Percentiles rank a stretch among this genome's conserved stretches.
Conservation (phyloP, 1,284 basidiomycete genomes). For the Microbotryum saponariae region DNA sequence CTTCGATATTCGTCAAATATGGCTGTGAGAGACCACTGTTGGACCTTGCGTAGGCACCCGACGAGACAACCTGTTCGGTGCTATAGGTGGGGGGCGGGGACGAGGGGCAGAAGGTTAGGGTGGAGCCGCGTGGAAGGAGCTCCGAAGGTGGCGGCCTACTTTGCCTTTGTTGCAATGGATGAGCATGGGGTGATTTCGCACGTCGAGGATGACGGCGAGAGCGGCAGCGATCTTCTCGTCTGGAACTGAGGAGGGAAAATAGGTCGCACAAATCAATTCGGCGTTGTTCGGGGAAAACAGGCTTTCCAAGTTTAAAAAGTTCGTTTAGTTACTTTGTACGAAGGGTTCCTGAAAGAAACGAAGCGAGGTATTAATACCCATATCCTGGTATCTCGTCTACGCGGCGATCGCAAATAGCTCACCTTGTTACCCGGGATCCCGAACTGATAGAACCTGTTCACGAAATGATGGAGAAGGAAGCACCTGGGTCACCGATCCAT, state of each 20-base stretch:
- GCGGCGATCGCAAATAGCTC: slow-evolving; percentile 6
- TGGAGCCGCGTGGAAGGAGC: not conserved
- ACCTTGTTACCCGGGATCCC: slow-evolving; percentile 53
- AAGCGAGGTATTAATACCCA: not conserved
- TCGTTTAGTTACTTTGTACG: slow-evolving; percentile 40
- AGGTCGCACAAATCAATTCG: not conserved
- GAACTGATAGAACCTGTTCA: slow-evolving; percentile 46
- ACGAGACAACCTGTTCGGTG: slow-evolving; percentile 53
- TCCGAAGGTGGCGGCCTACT: slow-evolving; percentile 33
- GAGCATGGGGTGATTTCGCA: slow-evolving; percentile 50
- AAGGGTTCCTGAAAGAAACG: slow-evolving; percentile 43
- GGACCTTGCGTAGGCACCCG: slow-evolving; percentile 49
- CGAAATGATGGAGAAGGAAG: not conserved
- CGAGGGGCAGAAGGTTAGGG: not conserved
- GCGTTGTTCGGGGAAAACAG: not conserved
- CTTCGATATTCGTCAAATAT: slow-evolving; percentile 52
- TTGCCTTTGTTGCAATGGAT: slow-evolving; percentile 56
- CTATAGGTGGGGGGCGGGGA: slow-evolving; percentile 24
- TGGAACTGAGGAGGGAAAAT: slow-evolving; percentile 39
- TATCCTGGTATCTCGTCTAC: not conserved
- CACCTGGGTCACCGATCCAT: not conserved
- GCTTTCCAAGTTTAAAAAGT: not conserved
- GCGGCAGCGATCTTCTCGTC: slow-evolving; percentile 51
- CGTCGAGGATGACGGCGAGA: slow-evolving; percentile 49
- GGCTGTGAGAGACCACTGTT: slow-evolving; percentile 49